These are phyloP conservation scores for Viola odorata DNA, from an alignment of 345 rosid species.

Conservation along the genomic window DNA sequence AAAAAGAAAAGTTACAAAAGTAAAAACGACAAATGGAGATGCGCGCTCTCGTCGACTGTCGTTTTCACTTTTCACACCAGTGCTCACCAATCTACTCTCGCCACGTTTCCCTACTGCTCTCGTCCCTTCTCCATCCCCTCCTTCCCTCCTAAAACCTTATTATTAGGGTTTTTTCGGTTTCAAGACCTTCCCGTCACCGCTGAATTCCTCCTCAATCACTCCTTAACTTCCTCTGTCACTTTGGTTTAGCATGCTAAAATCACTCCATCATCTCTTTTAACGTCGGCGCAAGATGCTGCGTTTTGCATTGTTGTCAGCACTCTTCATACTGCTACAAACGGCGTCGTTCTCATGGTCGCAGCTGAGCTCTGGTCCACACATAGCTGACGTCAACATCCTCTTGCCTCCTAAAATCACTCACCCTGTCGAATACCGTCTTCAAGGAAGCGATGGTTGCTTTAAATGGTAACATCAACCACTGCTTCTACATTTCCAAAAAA, in stretches of 20 bases:
- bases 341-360: conserved; percentile 27
- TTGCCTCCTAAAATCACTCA: conserved; percentile 88
- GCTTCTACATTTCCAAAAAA: no score
- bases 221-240: no score
- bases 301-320: conserved; percentile 3
- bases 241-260: not conserved
- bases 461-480: conserved; percentile 47
- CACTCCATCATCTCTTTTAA: not conserved
- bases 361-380: conserved; percentile 69
- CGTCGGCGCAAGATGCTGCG: conserved; percentile 2
- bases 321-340: conserved; percentile 21
- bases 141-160: not conserved
- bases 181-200: conserved; percentile 9
- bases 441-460: conserved; percentile 96
- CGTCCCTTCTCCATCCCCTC: not conserved
- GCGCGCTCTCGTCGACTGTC: no score
- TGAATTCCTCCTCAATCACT: not conserved
- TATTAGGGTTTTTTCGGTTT: conserved; percentile 1
- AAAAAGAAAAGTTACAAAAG: no score
- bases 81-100: not conserved
- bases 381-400: conserved; percentile 82
- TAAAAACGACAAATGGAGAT: no score
- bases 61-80: not conserved
- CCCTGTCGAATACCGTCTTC: conserved; percentile 88
- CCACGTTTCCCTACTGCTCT: not conserved